Conservation (phyloP, 2,329 filamentous ascomycete genomes). For the Aureobasidium vineae region DNA sequence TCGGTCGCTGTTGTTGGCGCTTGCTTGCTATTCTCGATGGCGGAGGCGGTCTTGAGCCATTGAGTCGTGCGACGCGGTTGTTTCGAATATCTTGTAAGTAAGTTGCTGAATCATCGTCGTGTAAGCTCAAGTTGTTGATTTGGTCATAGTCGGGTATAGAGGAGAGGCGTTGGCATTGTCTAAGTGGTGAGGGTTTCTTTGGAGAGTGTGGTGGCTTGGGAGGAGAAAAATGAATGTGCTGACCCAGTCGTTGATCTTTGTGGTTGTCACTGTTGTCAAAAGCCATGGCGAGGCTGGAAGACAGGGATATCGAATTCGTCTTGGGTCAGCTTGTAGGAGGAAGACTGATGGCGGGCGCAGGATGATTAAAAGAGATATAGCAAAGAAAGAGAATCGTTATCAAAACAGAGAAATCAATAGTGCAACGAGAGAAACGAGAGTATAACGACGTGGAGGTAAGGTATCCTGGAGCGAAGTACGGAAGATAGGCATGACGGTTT, state of each 20-base stretch:
- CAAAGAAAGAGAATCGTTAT: slow-evolving; percentile 13
- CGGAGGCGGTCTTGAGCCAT: slow-evolving; percentile 66
- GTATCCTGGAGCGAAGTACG: slow-evolving; percentile 3
- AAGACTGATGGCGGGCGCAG: slow-evolving; percentile 23
- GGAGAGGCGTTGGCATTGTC: slow-evolving; percentile 29
- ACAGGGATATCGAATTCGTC: slow-evolving; percentile 16
- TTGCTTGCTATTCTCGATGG: slow-evolving; percentile 44
- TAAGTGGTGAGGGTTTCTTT: slow-evolving; percentile 27
- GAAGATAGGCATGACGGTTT: slow-evolving; percentile 23
- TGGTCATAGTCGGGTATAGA: slow-evolving; percentile 28
- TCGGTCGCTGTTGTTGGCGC: slow-evolving; percentile 32
- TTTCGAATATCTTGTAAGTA: slow-evolving; percentile 71
- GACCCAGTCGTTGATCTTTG: slow-evolving; percentile 35
- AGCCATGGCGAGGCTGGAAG: slow-evolving; percentile 20
- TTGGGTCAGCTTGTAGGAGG: slow-evolving; percentile 23
- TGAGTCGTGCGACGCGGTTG: slow-evolving; percentile 65
- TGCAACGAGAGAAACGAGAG: slow-evolving; percentile 26
- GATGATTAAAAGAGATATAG: slow-evolving; percentile 21
- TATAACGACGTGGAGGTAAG: slow-evolving; percentile 19
- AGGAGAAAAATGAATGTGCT: slow-evolving; percentile 32
- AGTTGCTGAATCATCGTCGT: slow-evolving; percentile 52
- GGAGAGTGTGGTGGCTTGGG: slow-evolving; percentile 23
- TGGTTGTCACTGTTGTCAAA: slow-evolving; percentile 4
- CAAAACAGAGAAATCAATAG: slow-evolving; percentile 26
- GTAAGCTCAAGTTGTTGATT: slow-evolving; percentile 33